Evolutionary conservation across 495 filamentous ascomycete species (phyloP), one percentile per base, ranked within the genome.

Genomic region (Monascus purpureus): DNA sequence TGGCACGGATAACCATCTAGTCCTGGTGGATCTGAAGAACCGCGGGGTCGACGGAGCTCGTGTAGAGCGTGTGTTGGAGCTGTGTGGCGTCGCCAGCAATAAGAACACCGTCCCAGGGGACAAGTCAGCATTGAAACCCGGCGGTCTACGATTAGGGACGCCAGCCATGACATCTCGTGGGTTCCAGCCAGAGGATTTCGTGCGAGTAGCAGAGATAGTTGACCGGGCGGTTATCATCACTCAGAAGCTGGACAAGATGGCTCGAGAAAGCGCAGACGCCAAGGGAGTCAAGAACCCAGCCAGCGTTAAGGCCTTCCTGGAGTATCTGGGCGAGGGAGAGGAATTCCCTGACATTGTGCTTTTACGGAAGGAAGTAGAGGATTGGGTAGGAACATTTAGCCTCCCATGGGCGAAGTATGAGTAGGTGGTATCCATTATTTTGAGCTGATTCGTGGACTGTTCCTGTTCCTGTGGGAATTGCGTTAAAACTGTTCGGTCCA

Each of bases 51-150:
- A 97, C 47, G 90, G 90, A 31, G 86, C 82, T 11, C 77, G 90
- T 11, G 90, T 97, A 4, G 90, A 97, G 68, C 77, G 87, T 19
- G 78, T 97, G 4, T 67, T 97, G 4, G 90, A 97, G 53, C 74
- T 94, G 6, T 85, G 90, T 31, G 86, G 88, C 38, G 86, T 97
- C 18, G 90, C 92, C 13, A 80, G 81, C 50, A 97, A 97, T 67
- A 97, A 97, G 69, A 97, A 97, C 60, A 96, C 90, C 8, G 92
- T 95, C 0, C 90, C 92, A 3, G 90, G 92, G 9, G 90, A 97
- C 57, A 80, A 77, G 43, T 93, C 84, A 11, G 90, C 90, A 2
- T 67, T 97, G 40, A 82, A 83, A 46, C 90, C 90, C 12, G 84
- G 84, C 36, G 90, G 90, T 31, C 67, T 97, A 38, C 75, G 90